Evolutionary conservation across 768 basidiomycete genomes (phyloP), one percentile per base, ranked within the genome.

Genomic region (Scleroderma bovista): DNA sequence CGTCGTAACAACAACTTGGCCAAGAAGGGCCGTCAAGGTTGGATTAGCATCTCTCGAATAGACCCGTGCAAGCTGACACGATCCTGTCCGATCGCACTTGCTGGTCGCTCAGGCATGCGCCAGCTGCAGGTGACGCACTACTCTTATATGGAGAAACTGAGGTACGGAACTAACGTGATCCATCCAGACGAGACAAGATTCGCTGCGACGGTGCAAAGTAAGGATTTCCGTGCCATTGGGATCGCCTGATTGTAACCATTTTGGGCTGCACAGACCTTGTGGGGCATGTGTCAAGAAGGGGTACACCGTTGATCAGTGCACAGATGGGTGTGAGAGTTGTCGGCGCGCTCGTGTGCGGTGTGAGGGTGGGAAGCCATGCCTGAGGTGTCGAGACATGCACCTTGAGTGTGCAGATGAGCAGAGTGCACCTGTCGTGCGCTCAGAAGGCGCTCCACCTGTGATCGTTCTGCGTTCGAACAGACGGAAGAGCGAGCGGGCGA

Each of bases 241-340:
- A 29, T 2, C 13, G 47, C 43, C 32, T 37, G 31, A 48, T 47
- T 46, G 58, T 12, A 42, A 24, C 20, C 16, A 19, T 8, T 38
- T 34, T 8, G 2, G 26, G 41, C 24, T 22, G 31, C 34, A n/a
- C 46, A 81, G 81, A 55, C 83, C 83, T n/a, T 84, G 81, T 59
- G 66, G 70, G 41, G 75, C 75, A 19, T 84, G 83, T 55, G 57
- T 68, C 24, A 83, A 75, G 68, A 83, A 78, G 53, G 77, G 78
- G 12, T 75, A 75, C 57, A 53, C 62, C 26, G 63, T 72, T 42
- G 73, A 79, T 53, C 75, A 77, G 56, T 84, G 83, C 56, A 71
- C 76, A 34, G 78, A 81, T 54, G 83, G 83, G 2, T 84, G 83
- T 55, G 78, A 81, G 56, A 67, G 72, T 23, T 84, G 83, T 56